A percentile compares a stretch with the other conserved stretches of the same genome.
phyloP scores from a whole-genome alignment of 306 rosid species.

The Rubus parviflorus region DNA sequence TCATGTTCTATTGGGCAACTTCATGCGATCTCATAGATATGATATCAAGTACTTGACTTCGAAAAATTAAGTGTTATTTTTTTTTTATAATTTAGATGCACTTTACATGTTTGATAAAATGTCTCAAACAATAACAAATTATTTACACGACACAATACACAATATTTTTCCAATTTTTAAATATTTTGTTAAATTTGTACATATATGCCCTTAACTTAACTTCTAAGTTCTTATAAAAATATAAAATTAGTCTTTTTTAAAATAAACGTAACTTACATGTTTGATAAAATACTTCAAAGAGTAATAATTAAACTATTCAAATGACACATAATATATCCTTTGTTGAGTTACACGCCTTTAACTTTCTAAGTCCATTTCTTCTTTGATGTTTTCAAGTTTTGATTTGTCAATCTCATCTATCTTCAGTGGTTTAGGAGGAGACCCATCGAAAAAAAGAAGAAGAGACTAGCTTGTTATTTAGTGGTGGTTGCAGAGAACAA shows the following conservation, averaged over 20 bases:
- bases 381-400: slow-evolving; percentile 6
- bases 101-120: neutral
- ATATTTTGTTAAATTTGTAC: too few relatives aligned
- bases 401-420: neutral
- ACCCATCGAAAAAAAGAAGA: slow-evolving; percentile 19
- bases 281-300: neutral
- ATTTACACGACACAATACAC: neutral
- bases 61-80: neutral
- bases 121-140: neutral
- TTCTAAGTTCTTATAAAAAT: too few relatives aligned
- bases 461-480: slow-evolving; percentile 7
- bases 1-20: neutral
- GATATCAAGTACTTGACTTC: neutral
- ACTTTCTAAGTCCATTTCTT: neutral
- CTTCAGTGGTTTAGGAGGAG: slow-evolving; percentile 13
- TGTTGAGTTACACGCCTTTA: neutral
- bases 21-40: neutral
- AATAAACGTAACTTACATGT: too few relatives aligned
- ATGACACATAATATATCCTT: neutral
- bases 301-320: neutral
- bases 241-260: too few relatives aligned
- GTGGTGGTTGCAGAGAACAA: slow-evolving; percentile 36
- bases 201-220: too few relatives aligned
- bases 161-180: too few relatives aligned
- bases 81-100: neutral